Percentiles rank a stretch among this genome's conserved stretches.
These are phyloP conservation scores for Moesziomyces parantarcticus DNA, from an alignment of 1,284 basidiomycete species.

Conservation along the genomic window DNA sequence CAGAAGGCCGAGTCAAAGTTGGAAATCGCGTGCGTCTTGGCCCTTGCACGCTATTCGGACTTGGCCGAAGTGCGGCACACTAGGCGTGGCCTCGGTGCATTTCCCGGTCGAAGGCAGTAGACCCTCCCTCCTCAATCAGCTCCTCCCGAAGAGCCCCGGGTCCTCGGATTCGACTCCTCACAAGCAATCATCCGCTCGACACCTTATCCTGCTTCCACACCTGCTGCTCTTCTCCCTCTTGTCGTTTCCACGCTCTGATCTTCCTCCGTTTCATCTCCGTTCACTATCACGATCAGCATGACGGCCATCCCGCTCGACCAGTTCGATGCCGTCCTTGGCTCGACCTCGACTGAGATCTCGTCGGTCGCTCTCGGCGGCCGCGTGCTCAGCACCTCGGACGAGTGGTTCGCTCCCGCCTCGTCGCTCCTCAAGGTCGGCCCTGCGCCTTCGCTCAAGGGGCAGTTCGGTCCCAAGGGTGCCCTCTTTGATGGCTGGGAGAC, in stretches of 20 bases:
- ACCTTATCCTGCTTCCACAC: not conserved
- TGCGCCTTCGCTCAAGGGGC: slow-evolving; percentile 77
- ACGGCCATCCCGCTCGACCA: slow-evolving; percentile 42
- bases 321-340: slow-evolving; percentile 43
- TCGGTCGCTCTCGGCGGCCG: slow-evolving; percentile 83
- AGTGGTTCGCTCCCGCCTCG: slow-evolving; percentile 90
- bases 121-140: too few relatives aligned
- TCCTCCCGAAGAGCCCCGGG: too few relatives aligned
- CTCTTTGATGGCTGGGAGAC: slow-evolving; percentile 95
- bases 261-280: not conserved
- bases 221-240: slow-evolving; percentile 1
- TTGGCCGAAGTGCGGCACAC: slow-evolving; percentile 20
- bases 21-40: not conserved
- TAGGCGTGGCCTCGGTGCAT: slow-evolving; percentile 5
- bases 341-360: slow-evolving; percentile 77
- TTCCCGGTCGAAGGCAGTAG: slow-evolving; percentile 1
- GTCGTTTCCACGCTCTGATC: not conserved
- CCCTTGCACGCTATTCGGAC: slow-evolving; percentile 16
- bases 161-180: not conserved
- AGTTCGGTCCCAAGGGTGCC: slow-evolving; percentile 95
- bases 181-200: not conserved
- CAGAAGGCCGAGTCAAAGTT: slow-evolving; percentile 3
- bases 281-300: slow-evolving; percentile 8
- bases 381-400: slow-evolving; percentile 84
- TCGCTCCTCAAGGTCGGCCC: slow-evolving; percentile 77